These are phyloP conservation scores for Fusarium nelsonii DNA, from an alignment of 2,329 filamentous ascomycete species.

Conservation along the genomic window DNA sequence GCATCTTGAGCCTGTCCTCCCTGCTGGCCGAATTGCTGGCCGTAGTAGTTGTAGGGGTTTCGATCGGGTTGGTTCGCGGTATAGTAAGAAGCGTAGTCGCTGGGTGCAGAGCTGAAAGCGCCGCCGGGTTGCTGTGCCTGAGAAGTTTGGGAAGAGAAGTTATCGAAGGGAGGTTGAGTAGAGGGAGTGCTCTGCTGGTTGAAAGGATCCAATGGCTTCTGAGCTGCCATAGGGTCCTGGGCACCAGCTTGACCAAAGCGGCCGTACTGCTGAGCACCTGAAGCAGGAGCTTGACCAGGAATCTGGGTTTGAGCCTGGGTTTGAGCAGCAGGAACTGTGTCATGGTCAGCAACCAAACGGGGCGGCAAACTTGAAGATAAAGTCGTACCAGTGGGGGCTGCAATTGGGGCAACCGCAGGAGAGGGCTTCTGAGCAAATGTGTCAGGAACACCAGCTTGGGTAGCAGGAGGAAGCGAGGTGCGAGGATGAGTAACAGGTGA, in stretches of 20 bases:
- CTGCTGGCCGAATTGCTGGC: slow-evolving; percentile 69
- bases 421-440: slow-evolving; percentile 68
- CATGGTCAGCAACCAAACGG: slow-evolving; percentile 23
- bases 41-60: slow-evolving; percentile 85
- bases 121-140: slow-evolving; percentile 72
- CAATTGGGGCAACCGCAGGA: slow-evolving; percentile 57
- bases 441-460: slow-evolving; percentile 68
- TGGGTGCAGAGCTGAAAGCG: slow-evolving; percentile 78
- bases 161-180: slow-evolving; percentile 70
- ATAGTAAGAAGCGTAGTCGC: slow-evolving; percentile 89
- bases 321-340: slow-evolving; percentile 37
- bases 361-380: neutral
- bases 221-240: slow-evolving; percentile 70
- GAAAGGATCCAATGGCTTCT: slow-evolving; percentile 92
- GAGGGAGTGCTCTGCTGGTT: slow-evolving; percentile 73
- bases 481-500: slow-evolving; percentile 89
- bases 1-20: slow-evolving; percentile 77
- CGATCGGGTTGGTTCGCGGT: slow-evolving; percentile 79
- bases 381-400: slow-evolving; percentile 52
- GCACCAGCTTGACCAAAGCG: slow-evolving; percentile 74
- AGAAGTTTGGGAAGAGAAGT: slow-evolving; percentile 69
- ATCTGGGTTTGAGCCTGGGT: slow-evolving; percentile 57
- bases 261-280: slow-evolving; percentile 74
- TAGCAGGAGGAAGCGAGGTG: slow-evolving; percentile 83
- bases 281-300: slow-evolving; percentile 63